These are phyloP conservation scores for Phyllosticta citriasiana DNA, from an alignment of 2,329 filamentous ascomycete species.

Conservation along the genomic window DNA sequence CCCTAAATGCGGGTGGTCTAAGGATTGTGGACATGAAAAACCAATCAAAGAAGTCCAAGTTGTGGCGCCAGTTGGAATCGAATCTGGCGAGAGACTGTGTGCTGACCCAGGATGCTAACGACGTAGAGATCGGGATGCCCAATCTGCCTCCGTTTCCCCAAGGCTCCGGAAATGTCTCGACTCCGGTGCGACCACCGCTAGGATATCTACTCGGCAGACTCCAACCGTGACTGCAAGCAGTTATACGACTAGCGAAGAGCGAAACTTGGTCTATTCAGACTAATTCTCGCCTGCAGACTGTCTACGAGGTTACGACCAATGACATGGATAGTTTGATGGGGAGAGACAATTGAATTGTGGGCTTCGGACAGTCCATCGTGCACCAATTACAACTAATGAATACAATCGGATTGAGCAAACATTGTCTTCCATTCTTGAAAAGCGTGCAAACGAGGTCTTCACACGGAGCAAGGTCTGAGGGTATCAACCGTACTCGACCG, in stretches of 20 bases:
- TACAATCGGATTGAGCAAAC: no score
- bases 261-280: conserved; percentile 45
- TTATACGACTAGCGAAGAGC: conserved; percentile 90
- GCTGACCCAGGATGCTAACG: background rate
- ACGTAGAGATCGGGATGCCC: background rate
- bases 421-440: no score
- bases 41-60: conserved; percentile 10
- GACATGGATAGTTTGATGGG: conserved; percentile 75
- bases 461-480: no score
- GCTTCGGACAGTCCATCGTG: background rate
- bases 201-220: conserved; percentile 81
- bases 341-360: conserved; percentile 52
- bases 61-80: background rate
- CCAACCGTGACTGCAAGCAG: conserved; percentile 61
- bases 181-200: conserved; percentile 44
- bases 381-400: background rate
- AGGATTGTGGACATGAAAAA: conserved; percentile 22
- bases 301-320: conserved; percentile 48
- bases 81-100: background rate
- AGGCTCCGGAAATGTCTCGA: background rate
- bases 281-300: conserved; percentile 75
- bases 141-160: background rate
- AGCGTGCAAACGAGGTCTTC: no score
- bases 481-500: no score
- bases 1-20: conserved; percentile 27